phyloP scores from a whole-genome alignment of 495 filamentous ascomycete species.

The Hyaloscypha hepaticicola region DNA sequence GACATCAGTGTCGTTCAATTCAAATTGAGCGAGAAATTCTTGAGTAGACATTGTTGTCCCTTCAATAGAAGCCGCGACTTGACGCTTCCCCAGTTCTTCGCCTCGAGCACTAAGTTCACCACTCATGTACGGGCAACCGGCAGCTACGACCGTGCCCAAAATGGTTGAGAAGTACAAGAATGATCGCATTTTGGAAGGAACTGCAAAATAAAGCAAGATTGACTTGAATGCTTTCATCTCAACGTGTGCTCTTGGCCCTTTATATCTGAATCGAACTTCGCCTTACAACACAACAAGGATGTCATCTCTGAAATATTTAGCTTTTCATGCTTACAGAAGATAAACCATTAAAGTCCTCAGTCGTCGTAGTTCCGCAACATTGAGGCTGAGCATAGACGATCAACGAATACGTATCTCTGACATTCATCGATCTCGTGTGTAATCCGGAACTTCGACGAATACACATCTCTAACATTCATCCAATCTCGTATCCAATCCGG shows the following conservation, averaged over 20 bases:
- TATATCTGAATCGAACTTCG: not conserved
- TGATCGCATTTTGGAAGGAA: conserved; percentile 17
- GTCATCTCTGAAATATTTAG: not conserved
- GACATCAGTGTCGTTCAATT: conserved; percentile 60
- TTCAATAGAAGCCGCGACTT: conserved; percentile 10
- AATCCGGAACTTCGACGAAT: not conserved
- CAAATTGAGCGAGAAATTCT: conserved; percentile 53
- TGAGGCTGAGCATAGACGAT: not conserved
- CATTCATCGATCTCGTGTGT: not conserved
- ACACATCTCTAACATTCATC: not conserved
- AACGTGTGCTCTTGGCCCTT: not conserved
- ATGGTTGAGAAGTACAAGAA: conserved; percentile 7
- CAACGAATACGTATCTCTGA: not conserved
- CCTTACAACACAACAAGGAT: not conserved
- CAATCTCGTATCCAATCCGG: not conserved
- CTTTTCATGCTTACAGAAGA: not conserved
- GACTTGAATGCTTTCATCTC: not conserved
- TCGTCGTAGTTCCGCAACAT: not conserved
- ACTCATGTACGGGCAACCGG: conserved; percentile 22
- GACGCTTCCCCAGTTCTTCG: conserved; percentile 8
- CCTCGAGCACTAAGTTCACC: conserved; percentile 12
- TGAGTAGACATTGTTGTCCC: conserved; percentile 9
- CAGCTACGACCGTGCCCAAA: conserved; percentile 13
- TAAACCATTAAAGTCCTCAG: not conserved
- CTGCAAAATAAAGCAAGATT: not conserved